Conservation (phyloP, 2,329 filamentous ascomycete species). For the Scedosporium dehoogii region DNA sequence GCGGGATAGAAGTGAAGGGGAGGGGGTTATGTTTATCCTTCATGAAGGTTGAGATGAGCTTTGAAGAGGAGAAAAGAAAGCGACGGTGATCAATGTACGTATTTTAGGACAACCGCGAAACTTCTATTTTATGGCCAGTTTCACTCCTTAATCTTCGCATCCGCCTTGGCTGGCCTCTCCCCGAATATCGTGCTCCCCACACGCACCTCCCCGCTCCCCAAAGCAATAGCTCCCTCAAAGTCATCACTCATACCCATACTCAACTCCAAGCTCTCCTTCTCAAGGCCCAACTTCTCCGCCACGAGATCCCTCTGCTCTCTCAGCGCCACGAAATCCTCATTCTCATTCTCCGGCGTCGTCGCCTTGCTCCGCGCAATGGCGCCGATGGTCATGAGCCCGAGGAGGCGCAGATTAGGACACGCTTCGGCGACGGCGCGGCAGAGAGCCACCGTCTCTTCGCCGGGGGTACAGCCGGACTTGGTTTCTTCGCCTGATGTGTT, state of each 20-base stretch:
- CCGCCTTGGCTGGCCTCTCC: conserved; percentile 64
- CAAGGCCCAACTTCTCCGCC: conserved; percentile 34
- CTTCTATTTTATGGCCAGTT: background rate
- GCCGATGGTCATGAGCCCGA: conserved; percentile 94
- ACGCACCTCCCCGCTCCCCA: conserved; percentile 83
- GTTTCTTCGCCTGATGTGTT: conserved; percentile 84
- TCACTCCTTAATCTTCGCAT: conserved; percentile 59
- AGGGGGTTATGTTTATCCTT: too few relatives aligned
- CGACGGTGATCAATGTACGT: too few relatives aligned
- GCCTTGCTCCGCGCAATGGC: conserved; percentile 78
- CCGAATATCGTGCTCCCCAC: conserved; percentile 95
- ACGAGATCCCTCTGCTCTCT: conserved; percentile 62
- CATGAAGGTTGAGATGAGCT: too few relatives aligned
- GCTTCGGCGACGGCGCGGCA: conserved; percentile 60
- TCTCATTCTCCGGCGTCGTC: conserved; percentile 66
- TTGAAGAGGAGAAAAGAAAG: too few relatives aligned
- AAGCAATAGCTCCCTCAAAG: conserved; percentile 74
- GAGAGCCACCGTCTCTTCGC: conserved; percentile 48
- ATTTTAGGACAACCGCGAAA: background rate
- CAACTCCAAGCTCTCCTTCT: conserved; percentile 59
- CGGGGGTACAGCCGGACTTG: conserved; percentile 75
- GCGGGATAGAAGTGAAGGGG: too few relatives aligned
- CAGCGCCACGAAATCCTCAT: conserved; percentile 76
- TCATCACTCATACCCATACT: conserved; percentile 99
- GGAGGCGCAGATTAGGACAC: conserved; percentile 64